Evolutionary conservation across 306 rosid species (phyloP).

Genomic region (Castanospermum australe): DNA sequence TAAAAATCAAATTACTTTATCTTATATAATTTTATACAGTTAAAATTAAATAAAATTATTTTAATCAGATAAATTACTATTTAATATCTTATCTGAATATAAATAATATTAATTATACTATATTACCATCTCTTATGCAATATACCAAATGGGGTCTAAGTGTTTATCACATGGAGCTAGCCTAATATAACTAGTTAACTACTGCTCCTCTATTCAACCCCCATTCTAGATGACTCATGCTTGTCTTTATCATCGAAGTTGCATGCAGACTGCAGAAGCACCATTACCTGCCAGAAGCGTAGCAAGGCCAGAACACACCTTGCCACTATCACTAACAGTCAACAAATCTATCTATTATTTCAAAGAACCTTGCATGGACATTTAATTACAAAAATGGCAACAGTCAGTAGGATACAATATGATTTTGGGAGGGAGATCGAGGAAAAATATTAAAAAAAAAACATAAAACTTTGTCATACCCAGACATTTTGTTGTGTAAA

Average conservation of each 20-base stretch:
- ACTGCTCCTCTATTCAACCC: no score
- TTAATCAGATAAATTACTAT: no score
- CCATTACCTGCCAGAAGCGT: background rate
- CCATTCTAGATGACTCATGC: background rate
- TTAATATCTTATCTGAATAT: no score
- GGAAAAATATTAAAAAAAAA: background rate
- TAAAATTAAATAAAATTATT: no score
- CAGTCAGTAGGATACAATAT: conserved; percentile 33
- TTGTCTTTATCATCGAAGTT: no score
- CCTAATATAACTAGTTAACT: no score
- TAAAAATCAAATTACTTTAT: no score
- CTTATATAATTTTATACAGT: no score
- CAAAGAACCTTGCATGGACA: conserved; percentile 43
- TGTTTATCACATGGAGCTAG: background rate
- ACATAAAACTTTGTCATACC: conserved; percentile 23
- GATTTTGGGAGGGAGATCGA: background rate
- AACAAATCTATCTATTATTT: conserved; percentile 56
- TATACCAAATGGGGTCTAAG: no score
- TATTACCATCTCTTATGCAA: no score
- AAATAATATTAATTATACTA: no score
- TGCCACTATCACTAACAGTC: conserved; percentile 39
- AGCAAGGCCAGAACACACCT: background rate
- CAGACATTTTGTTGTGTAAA: conserved; percentile 38
- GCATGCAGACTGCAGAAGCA: background rate
- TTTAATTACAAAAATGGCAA: conserved; percentile 71